These are phyloP conservation scores for Cerioporus squamosus DNA, from an alignment of 1,284 basidiomycete species.

Conservation along the genomic window DNA sequence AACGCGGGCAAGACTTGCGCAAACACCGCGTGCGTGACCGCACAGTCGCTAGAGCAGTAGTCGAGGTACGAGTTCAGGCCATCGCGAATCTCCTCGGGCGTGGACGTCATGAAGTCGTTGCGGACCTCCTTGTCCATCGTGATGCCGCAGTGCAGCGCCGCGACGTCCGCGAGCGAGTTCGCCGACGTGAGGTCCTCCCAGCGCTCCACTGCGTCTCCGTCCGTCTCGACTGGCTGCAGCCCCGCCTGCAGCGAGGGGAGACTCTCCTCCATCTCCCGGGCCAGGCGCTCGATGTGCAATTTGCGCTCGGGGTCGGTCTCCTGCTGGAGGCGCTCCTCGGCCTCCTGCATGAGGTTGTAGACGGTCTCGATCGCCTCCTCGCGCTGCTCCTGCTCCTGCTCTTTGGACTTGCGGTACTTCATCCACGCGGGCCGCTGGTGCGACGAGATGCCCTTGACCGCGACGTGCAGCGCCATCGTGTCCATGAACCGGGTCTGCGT, in stretches of 20 bases:
- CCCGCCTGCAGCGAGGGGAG: conserved; percentile 43
- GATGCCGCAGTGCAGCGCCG: conserved; percentile 87
- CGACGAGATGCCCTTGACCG: conserved; percentile 93
- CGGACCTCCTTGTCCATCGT: conserved; percentile 83
- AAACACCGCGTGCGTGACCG: conserved; percentile 86
- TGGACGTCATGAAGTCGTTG: conserved; percentile 74
- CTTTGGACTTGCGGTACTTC: conserved; percentile 75
- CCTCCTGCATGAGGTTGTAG: conserved; percentile 51
- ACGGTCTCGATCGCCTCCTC: conserved; percentile 65
- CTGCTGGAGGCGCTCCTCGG: conserved; percentile 48
- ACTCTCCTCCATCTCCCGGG: conserved; percentile 41
- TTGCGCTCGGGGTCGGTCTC: conserved; percentile 38
- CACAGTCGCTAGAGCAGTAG: conserved; percentile 90
- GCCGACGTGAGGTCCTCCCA: conserved; percentile 96
- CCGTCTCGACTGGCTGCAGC: conserved; percentile 36
- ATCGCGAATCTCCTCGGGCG: conserved; percentile 67
- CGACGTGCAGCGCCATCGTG: conserved; percentile 95
- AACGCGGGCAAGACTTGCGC: conserved; percentile 85
- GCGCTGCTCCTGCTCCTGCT: conserved; percentile 51
- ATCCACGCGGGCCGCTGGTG: conserved; percentile 95
- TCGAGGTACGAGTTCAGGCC: conserved; percentile 79
- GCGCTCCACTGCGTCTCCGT: conserved; percentile 52
- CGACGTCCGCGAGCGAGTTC: conserved; percentile 94
- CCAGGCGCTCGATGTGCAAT: conserved; percentile 35
- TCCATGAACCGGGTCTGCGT: conserved; percentile 88